phyloP scores from a whole-genome alignment of 1,284 basidiomycete species.

The Cryptococcus maquisensis region DNA sequence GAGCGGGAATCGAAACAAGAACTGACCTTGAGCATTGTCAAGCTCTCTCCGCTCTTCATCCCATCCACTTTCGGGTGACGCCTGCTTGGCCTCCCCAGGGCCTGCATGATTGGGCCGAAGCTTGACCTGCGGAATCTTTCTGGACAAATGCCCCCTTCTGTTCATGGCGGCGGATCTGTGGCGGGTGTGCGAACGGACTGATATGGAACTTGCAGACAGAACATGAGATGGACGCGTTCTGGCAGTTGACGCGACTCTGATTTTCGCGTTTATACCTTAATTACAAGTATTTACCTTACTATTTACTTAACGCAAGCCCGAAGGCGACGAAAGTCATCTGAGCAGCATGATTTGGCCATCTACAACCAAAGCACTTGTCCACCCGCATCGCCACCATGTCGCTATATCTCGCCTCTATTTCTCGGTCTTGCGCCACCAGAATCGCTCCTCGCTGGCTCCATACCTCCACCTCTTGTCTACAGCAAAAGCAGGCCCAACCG shows the following conservation, averaged over 20 bases:
- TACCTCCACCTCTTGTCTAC: constrained; percentile 1
- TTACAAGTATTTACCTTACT: background rate
- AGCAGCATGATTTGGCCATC: background rate
- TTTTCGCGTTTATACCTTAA: too few relatives aligned
- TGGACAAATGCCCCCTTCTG: constrained; percentile 40
- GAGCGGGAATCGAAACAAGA: too few relatives aligned
- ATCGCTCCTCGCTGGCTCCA: constrained; percentile 3
- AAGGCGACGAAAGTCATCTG: background rate
- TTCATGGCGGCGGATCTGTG: constrained; percentile 11
- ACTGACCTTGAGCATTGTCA: constrained; percentile 14
- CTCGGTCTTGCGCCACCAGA: constrained; percentile 19
- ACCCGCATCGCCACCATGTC: background rate
- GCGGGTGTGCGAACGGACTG: background rate
- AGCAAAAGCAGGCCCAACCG: constrained; percentile 22
- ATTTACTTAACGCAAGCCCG: background rate
- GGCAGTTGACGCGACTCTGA: constrained; percentile 1
- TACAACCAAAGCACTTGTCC: background rate
- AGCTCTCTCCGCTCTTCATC: too few relatives aligned
- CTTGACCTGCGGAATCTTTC: constrained; percentile 45
- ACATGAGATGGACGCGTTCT: constrained; percentile 3
- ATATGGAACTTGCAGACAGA: background rate
- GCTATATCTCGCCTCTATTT: constrained; percentile 1
- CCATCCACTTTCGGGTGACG: too few relatives aligned
- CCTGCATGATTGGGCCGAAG: constrained; percentile 35
- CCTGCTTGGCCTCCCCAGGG: background rate